A percentile compares a stretch with the other conserved stretches of the same genome.
Conservation (phyloP, 108 stramenopile genomes). For the Cyclostephanos invisitatus region DNA sequence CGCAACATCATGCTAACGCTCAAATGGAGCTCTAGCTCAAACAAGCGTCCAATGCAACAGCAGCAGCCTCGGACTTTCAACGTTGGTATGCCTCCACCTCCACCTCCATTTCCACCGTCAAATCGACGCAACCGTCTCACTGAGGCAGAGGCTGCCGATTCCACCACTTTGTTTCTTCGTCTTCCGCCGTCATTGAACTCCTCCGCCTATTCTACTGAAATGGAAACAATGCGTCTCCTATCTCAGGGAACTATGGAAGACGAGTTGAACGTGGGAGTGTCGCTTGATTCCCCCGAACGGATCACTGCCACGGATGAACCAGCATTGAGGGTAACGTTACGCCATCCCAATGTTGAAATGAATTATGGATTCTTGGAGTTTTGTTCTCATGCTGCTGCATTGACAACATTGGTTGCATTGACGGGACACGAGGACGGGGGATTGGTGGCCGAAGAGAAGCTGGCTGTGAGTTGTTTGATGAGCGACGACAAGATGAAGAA, state of each 20-base stretch:
- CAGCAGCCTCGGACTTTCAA: slow-evolving; percentile 15
- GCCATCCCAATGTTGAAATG: slow-evolving; percentile 46
- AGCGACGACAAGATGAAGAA: slow-evolving; percentile 18
- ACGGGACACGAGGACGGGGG: slow-evolving; percentile 88
- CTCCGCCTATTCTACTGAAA: slow-evolving; percentile 26
- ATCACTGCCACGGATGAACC: slow-evolving; percentile 82
- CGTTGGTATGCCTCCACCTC: slow-evolving; percentile 17
- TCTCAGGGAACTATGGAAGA: slow-evolving; percentile 74
- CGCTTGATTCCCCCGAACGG: slow-evolving; percentile 54
- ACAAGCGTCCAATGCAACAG: slow-evolving; percentile 18
- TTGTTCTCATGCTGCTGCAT: slow-evolving; percentile 85
- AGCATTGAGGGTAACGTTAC: slow-evolving; percentile 65
- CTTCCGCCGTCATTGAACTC: slow-evolving; percentile 51
- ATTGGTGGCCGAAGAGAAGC: slow-evolving; percentile 32
- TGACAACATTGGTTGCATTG: slow-evolving; percentile 77
- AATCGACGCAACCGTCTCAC: slow-evolving; percentile 58
- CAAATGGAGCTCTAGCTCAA: slow-evolving; percentile 69
- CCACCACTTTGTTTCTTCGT: slow-evolving; percentile 74
- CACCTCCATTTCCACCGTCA: slow-evolving; percentile 39
- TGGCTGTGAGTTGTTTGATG: slow-evolving; percentile 9
- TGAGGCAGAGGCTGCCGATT: slow-evolving; percentile 75
- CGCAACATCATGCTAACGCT: slow-evolving; percentile 60
- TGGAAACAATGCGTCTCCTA: slow-evolving; percentile 53
- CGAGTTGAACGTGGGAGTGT: slow-evolving; percentile 62
- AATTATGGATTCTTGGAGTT: slow-evolving; percentile 86